Evolutionary conservation across 306 rosid species (phyloP).

Genomic region (Hippophae gyantsensis): DNA sequence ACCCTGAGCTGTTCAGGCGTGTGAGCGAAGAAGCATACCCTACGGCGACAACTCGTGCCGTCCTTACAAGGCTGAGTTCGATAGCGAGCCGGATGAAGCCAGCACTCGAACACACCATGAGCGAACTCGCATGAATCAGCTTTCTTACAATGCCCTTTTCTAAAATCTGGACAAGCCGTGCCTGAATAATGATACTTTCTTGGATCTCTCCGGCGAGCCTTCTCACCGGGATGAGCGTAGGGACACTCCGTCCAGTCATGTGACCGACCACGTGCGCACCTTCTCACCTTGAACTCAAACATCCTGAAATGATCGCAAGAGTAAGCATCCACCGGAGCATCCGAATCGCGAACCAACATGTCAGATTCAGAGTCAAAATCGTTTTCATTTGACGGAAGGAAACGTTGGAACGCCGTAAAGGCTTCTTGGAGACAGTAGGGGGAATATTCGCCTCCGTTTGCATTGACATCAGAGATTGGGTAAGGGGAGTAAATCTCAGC

Average conservation of each 20-base stretch:
- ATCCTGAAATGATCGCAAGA: constrained; percentile 91
- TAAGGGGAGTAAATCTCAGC: constrained; percentile 39
- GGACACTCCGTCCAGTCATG: constrained; percentile 99
- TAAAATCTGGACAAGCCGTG: constrained; percentile 82
- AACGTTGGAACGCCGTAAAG: constrained; percentile 50
- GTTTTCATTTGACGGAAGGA: constrained; percentile 42
- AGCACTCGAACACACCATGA: constrained; percentile 93
- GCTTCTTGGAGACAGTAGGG: constrained; percentile 50
- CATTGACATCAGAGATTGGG: constrained; percentile 37
- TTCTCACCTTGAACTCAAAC: constrained; percentile 79
- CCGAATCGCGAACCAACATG: constrained; percentile 31
- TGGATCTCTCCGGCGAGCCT: constrained; percentile 94
- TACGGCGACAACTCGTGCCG: constrained; percentile 61
- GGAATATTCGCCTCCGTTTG: constrained; percentile 34
- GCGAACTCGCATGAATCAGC: constrained; percentile 84
- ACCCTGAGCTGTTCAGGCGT: constrained; percentile 81
- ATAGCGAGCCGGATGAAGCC: constrained; percentile 93
- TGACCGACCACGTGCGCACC: constrained; percentile 80
- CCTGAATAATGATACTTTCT: constrained; percentile 82
- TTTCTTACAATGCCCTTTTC: constrained; percentile 70
- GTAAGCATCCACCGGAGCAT: constrained; percentile 68
- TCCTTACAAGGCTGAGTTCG: constrained; percentile 95
- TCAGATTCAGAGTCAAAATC: constrained; percentile 56
- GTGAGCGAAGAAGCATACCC: constrained; percentile 92
- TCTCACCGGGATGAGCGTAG: constrained; percentile 94